A percentile compares a stretch with the other conserved stretches of the same genome.
These are phyloP conservation scores for Ajuga chamaepitys DNA, from an alignment of 257 asterid genomes.

Conservation along the genomic window DNA sequence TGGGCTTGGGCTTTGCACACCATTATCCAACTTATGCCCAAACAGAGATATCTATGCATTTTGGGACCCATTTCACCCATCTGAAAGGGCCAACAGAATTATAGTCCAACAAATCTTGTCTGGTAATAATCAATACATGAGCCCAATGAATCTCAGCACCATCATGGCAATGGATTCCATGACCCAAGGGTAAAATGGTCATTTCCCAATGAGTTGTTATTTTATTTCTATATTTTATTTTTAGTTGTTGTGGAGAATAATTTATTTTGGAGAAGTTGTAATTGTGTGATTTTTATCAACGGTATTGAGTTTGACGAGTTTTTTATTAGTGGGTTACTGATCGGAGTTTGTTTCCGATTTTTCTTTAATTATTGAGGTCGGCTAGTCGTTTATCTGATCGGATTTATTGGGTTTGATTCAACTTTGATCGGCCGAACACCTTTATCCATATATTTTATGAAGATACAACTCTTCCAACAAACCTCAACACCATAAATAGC, in stretches of 20 bases:
- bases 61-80: constrained; percentile 79
- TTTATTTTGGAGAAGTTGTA: neutral
- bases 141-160: constrained; percentile 65
- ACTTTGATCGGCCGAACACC: too few relatives aligned
- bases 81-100: constrained; percentile 63
- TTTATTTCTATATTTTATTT: neutral
- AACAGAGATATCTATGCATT: constrained; percentile 61
- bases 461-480: too few relatives aligned
- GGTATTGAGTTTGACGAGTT: neutral
- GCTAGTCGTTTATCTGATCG: too few relatives aligned
- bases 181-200: constrained; percentile 25
- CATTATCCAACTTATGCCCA: constrained; percentile 64
- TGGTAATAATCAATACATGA: constrained; percentile 47
- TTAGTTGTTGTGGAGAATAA: constrained; percentile 8
- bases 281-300: neutral
- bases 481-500: constrained; percentile 48
- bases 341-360: too few relatives aligned
- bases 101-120: constrained; percentile 53
- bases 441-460: too few relatives aligned
- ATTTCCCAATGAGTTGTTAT: neutral
- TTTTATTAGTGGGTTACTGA: neutral
- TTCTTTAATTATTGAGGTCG: too few relatives aligned
- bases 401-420: too few relatives aligned
- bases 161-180: constrained; percentile 41
- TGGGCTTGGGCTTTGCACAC: constrained; percentile 71